phyloP scores from a whole-genome alignment of 176 grass and related monocot species.

The Phoenix roebelenii region DNA sequence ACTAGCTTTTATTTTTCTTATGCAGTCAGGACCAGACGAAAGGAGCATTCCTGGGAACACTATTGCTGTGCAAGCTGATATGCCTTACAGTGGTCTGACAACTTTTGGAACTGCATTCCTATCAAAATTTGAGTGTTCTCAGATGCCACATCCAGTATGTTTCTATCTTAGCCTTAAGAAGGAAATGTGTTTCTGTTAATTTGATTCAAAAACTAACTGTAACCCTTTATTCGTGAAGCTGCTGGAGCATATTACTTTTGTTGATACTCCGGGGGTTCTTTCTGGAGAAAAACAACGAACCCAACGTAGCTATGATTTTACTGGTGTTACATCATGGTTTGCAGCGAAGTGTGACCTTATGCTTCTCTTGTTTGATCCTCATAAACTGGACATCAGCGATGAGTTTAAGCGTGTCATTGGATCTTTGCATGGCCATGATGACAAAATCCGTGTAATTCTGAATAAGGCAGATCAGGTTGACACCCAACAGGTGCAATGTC shows the following conservation, averaged over 20 bases:
- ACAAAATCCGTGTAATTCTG: slow-evolving; percentile 19
- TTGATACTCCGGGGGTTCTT: not conserved
- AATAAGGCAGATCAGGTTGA: slow-evolving; percentile 71
- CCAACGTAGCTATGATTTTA: slow-evolving; percentile 22
- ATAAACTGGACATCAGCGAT: slow-evolving; percentile 22
- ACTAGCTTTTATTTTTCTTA: slow-evolving; percentile 13
- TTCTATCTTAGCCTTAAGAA: too few relatives aligned
- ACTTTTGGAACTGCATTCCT: slow-evolving; percentile 89
- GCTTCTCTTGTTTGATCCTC: slow-evolving; percentile 14
- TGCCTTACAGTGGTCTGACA: slow-evolving; percentile 90
- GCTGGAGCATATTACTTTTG: too few relatives aligned
- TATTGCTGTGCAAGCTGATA: slow-evolving; percentile 94
- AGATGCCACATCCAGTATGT: slow-evolving; percentile 92
- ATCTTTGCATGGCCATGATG: slow-evolving; percentile 17
- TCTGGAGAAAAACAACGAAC: slow-evolving; percentile 22
- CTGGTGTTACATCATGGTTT: slow-evolving; percentile 20
- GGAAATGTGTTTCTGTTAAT: too few relatives aligned
- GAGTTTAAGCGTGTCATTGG: slow-evolving; percentile 20
- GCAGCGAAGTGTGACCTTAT: slow-evolving; percentile 21
- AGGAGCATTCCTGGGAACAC: slow-evolving; percentile 94
- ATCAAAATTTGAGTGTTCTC: slow-evolving; percentile 97
- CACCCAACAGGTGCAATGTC: slow-evolving; percentile 64
- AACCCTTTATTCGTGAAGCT: too few relatives aligned
- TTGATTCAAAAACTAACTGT: too few relatives aligned
- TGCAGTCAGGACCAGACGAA: slow-evolving; percentile 85